Evolutionary conservation across 139 green algal genomes (phyloP).

Genomic region (Coccomyxa sp.): DNA sequence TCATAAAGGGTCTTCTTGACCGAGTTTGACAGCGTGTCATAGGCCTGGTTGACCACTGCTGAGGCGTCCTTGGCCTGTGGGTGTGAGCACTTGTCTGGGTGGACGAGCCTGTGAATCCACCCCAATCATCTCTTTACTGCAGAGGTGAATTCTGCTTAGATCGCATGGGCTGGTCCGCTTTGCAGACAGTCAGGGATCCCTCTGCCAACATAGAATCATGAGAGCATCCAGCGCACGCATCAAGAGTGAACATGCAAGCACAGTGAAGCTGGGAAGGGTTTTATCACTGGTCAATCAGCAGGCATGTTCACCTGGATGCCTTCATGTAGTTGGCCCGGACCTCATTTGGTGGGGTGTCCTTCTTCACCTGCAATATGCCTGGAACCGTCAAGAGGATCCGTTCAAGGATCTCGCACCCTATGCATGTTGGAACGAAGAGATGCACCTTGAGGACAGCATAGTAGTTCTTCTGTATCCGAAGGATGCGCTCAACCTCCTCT

Average conservation of each 20-base stretch:
- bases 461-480: constrained; percentile 1
- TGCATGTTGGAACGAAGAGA: not conserved
- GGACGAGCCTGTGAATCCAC: not conserved
- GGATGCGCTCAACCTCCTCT: not conserved
- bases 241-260: not conserved
- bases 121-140: too few species aligned
- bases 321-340: not conserved
- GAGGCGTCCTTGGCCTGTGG: not conserved
- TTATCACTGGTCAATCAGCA: not conserved
- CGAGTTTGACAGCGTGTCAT: not conserved
- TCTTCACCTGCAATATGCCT: not conserved
- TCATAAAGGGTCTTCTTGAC: constrained; percentile 5
- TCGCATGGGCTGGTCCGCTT: not conserved
- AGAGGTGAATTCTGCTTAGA: not conserved
- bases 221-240: not conserved
- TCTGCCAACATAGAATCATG: not conserved
- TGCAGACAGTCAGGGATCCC: not conserved
- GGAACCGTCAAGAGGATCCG: not conserved
- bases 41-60: not conserved
- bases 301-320: not conserved
- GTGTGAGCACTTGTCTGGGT: constrained; percentile 2
- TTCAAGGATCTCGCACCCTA: not conserved
- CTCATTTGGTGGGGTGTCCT: not conserved
- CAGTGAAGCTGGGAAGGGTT: not conserved
- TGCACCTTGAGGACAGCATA: constrained; percentile 2